A percentile compares a stretch with the other conserved stretches of the same genome.
phyloP scores from a whole-genome alignment of 2,329 filamentous ascomycete species.

The Exophiala alcalophila region DNA sequence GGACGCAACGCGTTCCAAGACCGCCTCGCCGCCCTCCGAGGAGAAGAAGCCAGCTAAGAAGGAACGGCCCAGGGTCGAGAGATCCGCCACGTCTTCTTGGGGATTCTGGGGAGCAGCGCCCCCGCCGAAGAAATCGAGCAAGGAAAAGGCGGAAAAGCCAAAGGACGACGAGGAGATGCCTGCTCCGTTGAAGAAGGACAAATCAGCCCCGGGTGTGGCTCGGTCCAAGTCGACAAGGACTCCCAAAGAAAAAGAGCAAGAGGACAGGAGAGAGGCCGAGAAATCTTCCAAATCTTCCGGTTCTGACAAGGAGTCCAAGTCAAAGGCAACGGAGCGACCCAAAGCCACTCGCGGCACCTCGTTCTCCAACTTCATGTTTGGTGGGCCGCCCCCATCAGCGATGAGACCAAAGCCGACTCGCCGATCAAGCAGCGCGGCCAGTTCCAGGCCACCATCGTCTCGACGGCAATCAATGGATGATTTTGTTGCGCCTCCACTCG shows the following conservation, averaged over 20 bases:
- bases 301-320: constrained; percentile 66
- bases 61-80: constrained; percentile 72
- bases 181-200: constrained; percentile 38
- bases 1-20: constrained; percentile 34
- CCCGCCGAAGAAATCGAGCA: constrained; percentile 45
- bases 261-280: constrained; percentile 55
- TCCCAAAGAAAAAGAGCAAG: constrained; percentile 51
- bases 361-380: constrained; percentile 62
- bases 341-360: constrained; percentile 59
- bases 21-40: constrained; percentile 54
- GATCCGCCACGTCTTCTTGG: constrained; percentile 68
- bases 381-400: constrained; percentile 58
- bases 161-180: constrained; percentile 35
- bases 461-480: constrained; percentile 69
- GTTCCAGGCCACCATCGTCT: constrained; percentile 52
- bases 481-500: constrained; percentile 69
- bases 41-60: constrained; percentile 62
- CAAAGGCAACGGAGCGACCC: constrained; percentile 49
- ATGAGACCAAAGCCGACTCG: constrained; percentile 65
- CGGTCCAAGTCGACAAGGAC: constrained; percentile 58
- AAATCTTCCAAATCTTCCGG: constrained; percentile 67
- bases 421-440: constrained; percentile 55
- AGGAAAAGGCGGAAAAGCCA: constrained; percentile 55
- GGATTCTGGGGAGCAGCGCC: constrained; percentile 66
- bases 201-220: constrained; percentile 43